Percentiles rank a stretch among this genome's conserved stretches.
Conservation (phyloP, 2,329 filamentous ascomycete genomes). For the Massarina eburnea region DNA sequence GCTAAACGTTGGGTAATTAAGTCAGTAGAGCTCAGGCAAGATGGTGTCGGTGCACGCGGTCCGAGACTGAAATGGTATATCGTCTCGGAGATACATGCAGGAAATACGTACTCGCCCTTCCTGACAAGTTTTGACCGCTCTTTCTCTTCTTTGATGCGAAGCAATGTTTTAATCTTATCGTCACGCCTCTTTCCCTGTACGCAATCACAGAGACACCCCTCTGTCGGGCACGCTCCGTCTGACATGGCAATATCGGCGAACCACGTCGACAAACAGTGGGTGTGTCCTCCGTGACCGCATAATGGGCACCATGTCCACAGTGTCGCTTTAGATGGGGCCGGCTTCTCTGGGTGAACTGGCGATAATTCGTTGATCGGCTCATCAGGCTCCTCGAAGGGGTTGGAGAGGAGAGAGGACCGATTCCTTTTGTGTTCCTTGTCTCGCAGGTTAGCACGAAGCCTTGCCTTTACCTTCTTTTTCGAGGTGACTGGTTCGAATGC, state of each 20-base stretch:
- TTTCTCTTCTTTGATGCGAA: slow-evolving; percentile 35
- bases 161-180: slow-evolving; percentile 32
- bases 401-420: slow-evolving; percentile 23
- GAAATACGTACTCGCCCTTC: too few relatives aligned
- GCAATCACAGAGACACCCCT: slow-evolving; percentile 63
- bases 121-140: slow-evolving; percentile 38
- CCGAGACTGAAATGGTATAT: too few relatives aligned
- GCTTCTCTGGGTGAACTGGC: slow-evolving; percentile 24
- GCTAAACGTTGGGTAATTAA: too few relatives aligned
- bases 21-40: too few relatives aligned
- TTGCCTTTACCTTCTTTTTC: slow-evolving; percentile 33
- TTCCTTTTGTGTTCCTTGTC: slow-evolving; percentile 28
- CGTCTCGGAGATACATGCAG: too few relatives aligned
- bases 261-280: slow-evolving; percentile 60
- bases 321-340: slow-evolving; percentile 28
- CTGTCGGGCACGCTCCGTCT: slow-evolving; percentile 60
- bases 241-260: slow-evolving; percentile 49
- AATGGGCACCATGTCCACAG: slow-evolving; percentile 61
- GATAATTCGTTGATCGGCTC: slow-evolving; percentile 20
- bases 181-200: slow-evolving; percentile 49
- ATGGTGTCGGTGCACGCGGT: too few relatives aligned
- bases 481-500: slow-evolving; percentile 40
- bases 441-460: slow-evolving; percentile 20
- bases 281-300: slow-evolving; percentile 63
- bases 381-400: slow-evolving; percentile 7